phyloP scores from a whole-genome alignment of 148 eudicot genomes.

The Rhododendron henanense region DNA sequence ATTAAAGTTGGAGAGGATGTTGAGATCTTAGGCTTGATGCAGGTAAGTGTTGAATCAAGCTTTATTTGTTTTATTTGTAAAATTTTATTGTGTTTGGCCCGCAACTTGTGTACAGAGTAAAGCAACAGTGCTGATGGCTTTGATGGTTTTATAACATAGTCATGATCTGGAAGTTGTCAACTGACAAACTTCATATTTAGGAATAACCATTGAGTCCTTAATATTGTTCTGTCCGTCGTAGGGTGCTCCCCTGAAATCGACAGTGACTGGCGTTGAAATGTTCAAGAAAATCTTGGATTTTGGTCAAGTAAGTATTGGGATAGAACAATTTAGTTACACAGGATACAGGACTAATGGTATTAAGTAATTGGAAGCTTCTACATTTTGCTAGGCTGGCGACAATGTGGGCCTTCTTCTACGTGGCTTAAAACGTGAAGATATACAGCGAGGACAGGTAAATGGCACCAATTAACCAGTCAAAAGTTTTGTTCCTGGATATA shows the following conservation, averaged over 20 bases:
- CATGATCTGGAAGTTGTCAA: background rate
- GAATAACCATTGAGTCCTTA: background rate
- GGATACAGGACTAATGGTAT: background rate
- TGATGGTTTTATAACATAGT: background rate
- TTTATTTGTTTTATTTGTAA: constrained; percentile 4
- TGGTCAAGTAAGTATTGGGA: constrained; percentile 59
- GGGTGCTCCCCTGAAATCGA: constrained; percentile 72
- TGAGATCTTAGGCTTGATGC: constrained; percentile 79
- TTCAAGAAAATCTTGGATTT: constrained; percentile 83
- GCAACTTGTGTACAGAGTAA: background rate
- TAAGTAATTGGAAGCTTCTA: constrained; percentile 12
- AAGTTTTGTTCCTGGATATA: background rate
- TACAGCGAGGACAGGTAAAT: constrained; percentile 82
- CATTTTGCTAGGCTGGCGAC: constrained; percentile 75
- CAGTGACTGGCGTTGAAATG: constrained; percentile 98
- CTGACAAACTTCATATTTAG: background rate
- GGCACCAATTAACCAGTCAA: background rate
- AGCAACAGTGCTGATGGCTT: background rate
- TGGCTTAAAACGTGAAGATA: constrained; percentile 83
- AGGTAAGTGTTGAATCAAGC: constrained; percentile 37
- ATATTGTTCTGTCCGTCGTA: constrained; percentile 17
- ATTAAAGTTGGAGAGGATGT: constrained; percentile 93
- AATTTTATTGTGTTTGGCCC: background rate
- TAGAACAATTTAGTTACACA: constrained; percentile 1
- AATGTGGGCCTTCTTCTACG: constrained; percentile 97